Base-by-base conservation (phyloP, 2,329 filamentous ascomycete genomes). In the Uncinocarpus reesii region DNA sequence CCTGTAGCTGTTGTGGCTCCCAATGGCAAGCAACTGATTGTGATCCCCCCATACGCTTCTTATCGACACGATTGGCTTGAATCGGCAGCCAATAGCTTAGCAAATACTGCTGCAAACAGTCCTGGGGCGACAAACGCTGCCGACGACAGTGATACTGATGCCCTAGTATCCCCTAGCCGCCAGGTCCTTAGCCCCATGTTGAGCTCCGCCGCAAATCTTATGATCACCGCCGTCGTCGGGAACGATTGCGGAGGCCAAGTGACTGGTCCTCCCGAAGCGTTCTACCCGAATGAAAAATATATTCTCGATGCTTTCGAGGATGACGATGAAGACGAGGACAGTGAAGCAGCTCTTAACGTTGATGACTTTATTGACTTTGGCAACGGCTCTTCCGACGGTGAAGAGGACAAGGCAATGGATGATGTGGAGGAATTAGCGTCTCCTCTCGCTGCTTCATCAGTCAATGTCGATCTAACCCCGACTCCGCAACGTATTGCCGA, bases 311-410 rank as follows among this genome's bases (percentile, higher is more conserved):
- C 76, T 24, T 76, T 79, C 16, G 75, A 76, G 16, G 80, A 83
- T 2, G 75, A 79, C 41, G 72, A 77, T 20, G 77, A 79, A 13
- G 81, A 83, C 41, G 80, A 84, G 18, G 80, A 76, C 21, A 81
- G 84, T 55, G 72, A 78, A 57, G 72, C 73, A 47, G 67, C 84
- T 13, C 65, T 71, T 49, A 77, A 81, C 52, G 72, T 88, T 8
- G 78, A 83, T 44, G 83, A 89, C 60, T 84, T 90, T 53, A 78
- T 89, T 55, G 75, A 80, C 44, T 83, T 84, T 62, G 76, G 78
- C 15, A 74, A 77, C 16, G 71, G 71, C 16, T 73, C 74, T 3
- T 76, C 76, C 0, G 78, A 77, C 4, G 77, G 77, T 8, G 82
- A 84, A 7, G 71, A 21, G 15, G 29, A 24, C 7, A 44, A 47